phyloP scores from a whole-genome alignment of 768 basidiomycete species.

The Boletus rubescentipes region DNA sequence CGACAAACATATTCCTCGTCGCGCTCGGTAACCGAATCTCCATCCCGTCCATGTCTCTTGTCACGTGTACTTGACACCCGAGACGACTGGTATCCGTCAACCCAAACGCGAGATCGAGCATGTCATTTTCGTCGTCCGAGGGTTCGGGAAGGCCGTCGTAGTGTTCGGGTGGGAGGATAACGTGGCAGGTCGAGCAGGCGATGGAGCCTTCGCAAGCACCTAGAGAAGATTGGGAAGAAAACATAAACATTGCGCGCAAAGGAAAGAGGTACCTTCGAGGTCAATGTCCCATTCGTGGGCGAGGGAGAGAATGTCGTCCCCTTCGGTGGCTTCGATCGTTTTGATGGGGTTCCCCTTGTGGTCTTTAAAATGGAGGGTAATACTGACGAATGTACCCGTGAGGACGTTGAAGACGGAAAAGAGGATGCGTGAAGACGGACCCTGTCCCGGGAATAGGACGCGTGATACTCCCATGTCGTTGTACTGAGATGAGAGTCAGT shows the following conservation, averaged over 20 bases:
- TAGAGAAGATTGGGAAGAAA: constrained; percentile 28
- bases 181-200: constrained; percentile 97
- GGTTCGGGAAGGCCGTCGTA: constrained; percentile 91
- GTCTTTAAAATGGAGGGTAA: constrained; percentile 89
- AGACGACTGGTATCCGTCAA: constrained; percentile 89
- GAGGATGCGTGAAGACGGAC: constrained; percentile 35
- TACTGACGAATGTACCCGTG: constrained; percentile 42
- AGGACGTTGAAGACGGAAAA: not conserved
- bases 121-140: constrained; percentile 97
- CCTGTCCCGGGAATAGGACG: constrained; percentile 70
- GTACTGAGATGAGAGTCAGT: constrained; percentile 6
- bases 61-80: constrained; percentile 78
- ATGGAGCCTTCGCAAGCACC: constrained; percentile 97
- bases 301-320: constrained; percentile 87
- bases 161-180: constrained; percentile 59
- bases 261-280: constrained; percentile 70
- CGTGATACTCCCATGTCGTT: constrained; percentile 51
- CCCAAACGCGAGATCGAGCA: constrained; percentile 98
- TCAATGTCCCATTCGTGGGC: constrained; percentile 97
- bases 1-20: constrained; percentile 96
- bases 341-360: constrained; percentile 80
- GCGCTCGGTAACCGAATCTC: constrained; percentile 84
- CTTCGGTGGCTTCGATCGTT: constrained; percentile 90
- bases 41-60: constrained; percentile 81
- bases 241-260: not conserved